Conservation (phyloP, 371 early-diverging fungal species). For the Lichtheimia ornata region DNA sequence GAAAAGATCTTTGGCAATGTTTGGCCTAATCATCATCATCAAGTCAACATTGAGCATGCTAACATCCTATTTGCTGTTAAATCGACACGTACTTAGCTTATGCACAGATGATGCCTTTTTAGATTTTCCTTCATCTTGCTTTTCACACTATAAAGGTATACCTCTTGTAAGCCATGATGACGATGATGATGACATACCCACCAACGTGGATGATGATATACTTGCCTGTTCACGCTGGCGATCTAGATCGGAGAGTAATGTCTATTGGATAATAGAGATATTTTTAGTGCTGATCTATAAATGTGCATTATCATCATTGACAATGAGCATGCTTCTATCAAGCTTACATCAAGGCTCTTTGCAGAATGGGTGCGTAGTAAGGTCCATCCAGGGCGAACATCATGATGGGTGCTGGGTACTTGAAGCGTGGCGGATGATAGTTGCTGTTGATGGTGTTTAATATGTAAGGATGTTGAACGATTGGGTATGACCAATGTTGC, state of each 20-base stretch:
- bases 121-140: not conserved
- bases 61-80: not conserved
- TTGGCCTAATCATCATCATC: not conserved
- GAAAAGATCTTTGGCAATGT: not conserved
- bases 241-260: constrained; percentile 1
- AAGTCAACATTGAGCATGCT: not conserved
- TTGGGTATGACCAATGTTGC: constrained; percentile 15
- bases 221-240: constrained; percentile 1
- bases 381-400: not conserved
- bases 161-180: not conserved
- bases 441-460: not conserved
- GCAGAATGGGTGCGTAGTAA: constrained; percentile 3
- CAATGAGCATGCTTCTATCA: not conserved
- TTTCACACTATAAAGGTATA: not conserved
- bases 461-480: not conserved
- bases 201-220: not conserved
- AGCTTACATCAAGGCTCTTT: constrained; percentile 5
- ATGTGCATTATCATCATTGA: not conserved
- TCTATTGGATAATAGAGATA: not conserved
- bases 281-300: not conserved
- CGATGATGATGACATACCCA: not conserved
- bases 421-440: too few species aligned
- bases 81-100: not conserved
- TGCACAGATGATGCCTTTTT: too few species aligned
- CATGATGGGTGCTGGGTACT: not conserved